phyloP scores from a whole-genome alignment of 176 grass and related monocot species.

The Canna indica region DNA sequence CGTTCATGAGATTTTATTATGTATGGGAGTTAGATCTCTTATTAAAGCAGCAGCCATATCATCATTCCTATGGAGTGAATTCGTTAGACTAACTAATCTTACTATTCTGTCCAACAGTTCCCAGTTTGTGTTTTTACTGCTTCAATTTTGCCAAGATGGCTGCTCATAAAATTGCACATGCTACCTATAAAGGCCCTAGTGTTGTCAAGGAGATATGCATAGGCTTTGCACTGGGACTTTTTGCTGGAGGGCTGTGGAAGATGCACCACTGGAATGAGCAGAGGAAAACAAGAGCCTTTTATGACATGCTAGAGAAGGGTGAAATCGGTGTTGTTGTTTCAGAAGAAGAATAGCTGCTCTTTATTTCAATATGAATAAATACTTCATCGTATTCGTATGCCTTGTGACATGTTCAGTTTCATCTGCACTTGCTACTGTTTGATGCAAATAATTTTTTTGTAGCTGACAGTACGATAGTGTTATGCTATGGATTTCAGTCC shows the following conservation, averaged over 20 bases:
- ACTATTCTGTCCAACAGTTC: background rate
- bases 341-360: background rate
- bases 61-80: background rate
- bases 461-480: too few relatives aligned
- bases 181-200: background rate
- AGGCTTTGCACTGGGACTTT: background rate
- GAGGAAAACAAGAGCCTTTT: slow-evolving; percentile 6
- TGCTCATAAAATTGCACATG: background rate
- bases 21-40: too few relatives aligned
- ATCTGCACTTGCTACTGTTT: background rate
- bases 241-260: slow-evolving; percentile 1
- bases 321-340: background rate
- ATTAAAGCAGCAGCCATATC: background rate
- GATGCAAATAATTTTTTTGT: background rate
- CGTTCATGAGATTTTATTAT: too few relatives aligned
- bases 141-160: background rate
- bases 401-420: background rate
- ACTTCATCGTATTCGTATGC: too few relatives aligned
- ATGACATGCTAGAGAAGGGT: slow-evolving; percentile 11
- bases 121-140: background rate
- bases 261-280: slow-evolving; percentile 11
- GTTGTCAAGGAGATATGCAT: slow-evolving; percentile 5
- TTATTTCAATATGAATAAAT: background rate
- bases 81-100: background rate
- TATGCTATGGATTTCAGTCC: too few relatives aligned